phyloP scores from a whole-genome alignment of 2,329 filamentous ascomycete species.

The Paecilomyces dactylethromorphus region DNA sequence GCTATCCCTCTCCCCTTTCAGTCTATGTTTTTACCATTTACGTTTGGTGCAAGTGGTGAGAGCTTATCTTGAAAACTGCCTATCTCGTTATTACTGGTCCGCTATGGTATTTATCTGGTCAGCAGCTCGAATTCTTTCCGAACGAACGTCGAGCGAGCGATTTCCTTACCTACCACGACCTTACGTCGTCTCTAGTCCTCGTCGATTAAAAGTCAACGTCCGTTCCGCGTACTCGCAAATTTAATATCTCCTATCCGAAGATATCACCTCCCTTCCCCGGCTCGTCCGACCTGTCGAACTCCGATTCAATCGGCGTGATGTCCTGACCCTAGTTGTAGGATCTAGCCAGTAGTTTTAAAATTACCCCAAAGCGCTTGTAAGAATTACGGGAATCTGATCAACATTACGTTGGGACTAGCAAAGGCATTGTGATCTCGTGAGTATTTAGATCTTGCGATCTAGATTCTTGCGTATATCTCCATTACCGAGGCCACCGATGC shows the following conservation, averaged over 20 bases:
- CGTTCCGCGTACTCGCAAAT: slow-evolving; percentile 16
- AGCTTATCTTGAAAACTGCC: not conserved
- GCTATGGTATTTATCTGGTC: slow-evolving; percentile 21
- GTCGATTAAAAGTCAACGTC: slow-evolving; percentile 16
- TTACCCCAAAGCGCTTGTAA: not conserved
- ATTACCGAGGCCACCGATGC: not conserved
- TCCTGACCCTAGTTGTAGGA: not conserved
- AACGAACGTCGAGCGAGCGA: slow-evolving; percentile 18
- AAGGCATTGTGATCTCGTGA: not conserved
- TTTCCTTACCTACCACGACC: slow-evolving; percentile 13
- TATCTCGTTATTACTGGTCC: slow-evolving; percentile 2
- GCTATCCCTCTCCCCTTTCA: not conserved
- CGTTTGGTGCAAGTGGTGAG: slow-evolving; percentile 2
- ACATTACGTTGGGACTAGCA: not conserved
- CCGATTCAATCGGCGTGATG: not conserved
- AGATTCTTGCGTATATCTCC: not conserved
- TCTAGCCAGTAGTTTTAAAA: not conserved
- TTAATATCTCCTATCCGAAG: slow-evolving; percentile 10
- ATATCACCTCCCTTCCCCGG: slow-evolving; percentile 1
- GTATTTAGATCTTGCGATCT: not conserved
- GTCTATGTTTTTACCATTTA: slow-evolving; percentile 4
- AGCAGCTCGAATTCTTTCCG: slow-evolving; percentile 20
- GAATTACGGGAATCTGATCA: not conserved
- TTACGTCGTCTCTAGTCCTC: slow-evolving; percentile 15
- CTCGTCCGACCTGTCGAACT: not conserved